Percentiles rank a stretch among this genome's conserved stretches.
Evolutionary conservation across 2,329 filamentous ascomycete genomes (phyloP).

Genomic region (Magnaporthiopsis rhizophila): DNA sequence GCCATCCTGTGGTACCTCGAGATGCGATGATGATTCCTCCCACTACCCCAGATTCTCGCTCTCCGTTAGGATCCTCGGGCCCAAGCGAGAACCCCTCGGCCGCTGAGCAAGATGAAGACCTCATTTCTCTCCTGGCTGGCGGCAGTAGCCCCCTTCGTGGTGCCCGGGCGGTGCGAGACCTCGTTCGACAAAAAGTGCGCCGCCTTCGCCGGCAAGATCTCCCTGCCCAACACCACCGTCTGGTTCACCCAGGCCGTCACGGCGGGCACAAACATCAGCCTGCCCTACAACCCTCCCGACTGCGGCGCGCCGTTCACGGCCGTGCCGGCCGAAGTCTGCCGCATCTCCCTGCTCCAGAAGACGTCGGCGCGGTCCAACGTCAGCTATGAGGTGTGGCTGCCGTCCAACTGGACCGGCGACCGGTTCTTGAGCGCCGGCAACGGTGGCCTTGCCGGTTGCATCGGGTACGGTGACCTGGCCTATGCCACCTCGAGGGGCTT

Average conservation of each 20-base stretch:
- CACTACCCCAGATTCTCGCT: neutral
- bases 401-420: slow-evolving; percentile 24
- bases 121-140: neutral
- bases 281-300: slow-evolving; percentile 10
- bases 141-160: neutral
- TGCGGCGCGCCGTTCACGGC: slow-evolving; percentile 7
- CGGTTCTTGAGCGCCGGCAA: slow-evolving; percentile 25
- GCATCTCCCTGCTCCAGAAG: slow-evolving; percentile 18
- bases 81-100: neutral
- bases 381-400: slow-evolving; percentile 35
- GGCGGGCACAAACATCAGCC: slow-evolving; percentile 6
- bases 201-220: neutral
- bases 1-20: too few relatives aligned
- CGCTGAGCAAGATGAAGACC: neutral
- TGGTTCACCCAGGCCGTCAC: slow-evolving; percentile 4
- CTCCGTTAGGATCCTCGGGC: neutral
- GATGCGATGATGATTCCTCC: neutral
- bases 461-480: slow-evolving; percentile 28
- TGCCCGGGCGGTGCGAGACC: too few relatives aligned
- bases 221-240: slow-evolving; percentile 6
- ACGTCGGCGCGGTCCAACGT: slow-evolving; percentile 32
- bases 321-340: slow-evolving; percentile 17
- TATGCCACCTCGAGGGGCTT: slow-evolving; percentile 29
- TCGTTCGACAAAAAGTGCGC: neutral
- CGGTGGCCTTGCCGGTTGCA: slow-evolving; percentile 24